These are phyloP conservation scores for Magnusiomyces suaveolens DNA, from an alignment of 1,139 yeast genomes.

Conservation along the genomic window DNA sequence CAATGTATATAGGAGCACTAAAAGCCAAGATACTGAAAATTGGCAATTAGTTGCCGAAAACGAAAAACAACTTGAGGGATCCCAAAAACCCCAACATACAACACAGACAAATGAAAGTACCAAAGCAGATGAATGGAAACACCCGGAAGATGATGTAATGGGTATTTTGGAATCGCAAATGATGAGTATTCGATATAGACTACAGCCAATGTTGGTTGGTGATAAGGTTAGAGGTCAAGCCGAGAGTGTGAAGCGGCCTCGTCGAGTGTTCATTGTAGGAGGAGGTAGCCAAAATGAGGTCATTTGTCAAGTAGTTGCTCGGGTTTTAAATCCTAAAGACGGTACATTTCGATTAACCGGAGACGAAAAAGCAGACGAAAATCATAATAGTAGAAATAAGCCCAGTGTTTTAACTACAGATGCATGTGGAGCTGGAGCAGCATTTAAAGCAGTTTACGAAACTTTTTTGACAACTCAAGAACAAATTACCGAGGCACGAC, in stretches of 20 bases:
- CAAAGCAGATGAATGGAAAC: slow-evolving; percentile 30
- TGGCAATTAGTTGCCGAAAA: slow-evolving; percentile 1
- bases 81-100: no score
- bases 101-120: no score
- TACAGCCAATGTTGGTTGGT: slow-evolving; percentile 55
- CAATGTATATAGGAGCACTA: slow-evolving; percentile 5
- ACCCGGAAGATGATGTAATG: slow-evolving; percentile 54
- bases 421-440: slow-evolving; percentile 95
- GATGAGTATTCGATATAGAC: slow-evolving; percentile 67
- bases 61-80: background rate
- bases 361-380: background rate
- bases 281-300: slow-evolving; percentile 72
- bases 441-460: slow-evolving; percentile 72
- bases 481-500: background rate
- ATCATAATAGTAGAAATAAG: background rate
- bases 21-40: background rate
- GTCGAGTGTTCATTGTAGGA: slow-evolving; percentile 71
- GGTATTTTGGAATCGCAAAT: slow-evolving; percentile 84
- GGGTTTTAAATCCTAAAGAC: slow-evolving; percentile 51
- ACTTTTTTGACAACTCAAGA: background rate
- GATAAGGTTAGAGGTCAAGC: background rate
- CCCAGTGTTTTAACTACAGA: slow-evolving; percentile 32
- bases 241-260: slow-evolving; percentile 41
- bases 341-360: slow-evolving; percentile 52
- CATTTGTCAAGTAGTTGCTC: slow-evolving; percentile 58